Evolutionary conservation across 352 stramenopile genomes (phyloP).

Genomic region (Pythium utonaiense): DNA sequence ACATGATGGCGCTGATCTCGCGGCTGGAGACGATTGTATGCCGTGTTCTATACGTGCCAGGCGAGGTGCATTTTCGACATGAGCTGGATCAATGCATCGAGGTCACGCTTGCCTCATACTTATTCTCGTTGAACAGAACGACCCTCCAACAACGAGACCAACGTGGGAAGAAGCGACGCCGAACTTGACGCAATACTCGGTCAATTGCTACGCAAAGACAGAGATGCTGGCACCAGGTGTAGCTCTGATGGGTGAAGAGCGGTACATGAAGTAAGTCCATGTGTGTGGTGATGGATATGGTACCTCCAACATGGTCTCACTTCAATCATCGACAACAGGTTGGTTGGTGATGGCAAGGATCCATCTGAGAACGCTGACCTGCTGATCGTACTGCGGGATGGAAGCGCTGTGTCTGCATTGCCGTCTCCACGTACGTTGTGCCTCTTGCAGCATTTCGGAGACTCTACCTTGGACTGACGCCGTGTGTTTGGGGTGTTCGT

Average conservation of each 20-base stretch:
- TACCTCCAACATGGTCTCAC: background rate
- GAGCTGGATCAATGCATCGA: background rate
- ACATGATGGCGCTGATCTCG: conserved; percentile 88
- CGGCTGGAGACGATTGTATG: conserved; percentile 86
- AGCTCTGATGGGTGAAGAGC: conserved; percentile 43
- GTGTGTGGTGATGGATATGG: background rate
- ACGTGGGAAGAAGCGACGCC: conserved; percentile 37
- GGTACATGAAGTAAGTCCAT: conserved; percentile 51
- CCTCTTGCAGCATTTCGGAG: background rate
- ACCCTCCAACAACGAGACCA: conserved; percentile 72
- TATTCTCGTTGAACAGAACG: conserved; percentile 35
- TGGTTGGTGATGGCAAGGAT: conserved; percentile 55
- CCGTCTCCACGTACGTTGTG: conserved; percentile 26
- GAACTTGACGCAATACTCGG: conserved; percentile 79
- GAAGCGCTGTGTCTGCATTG: conserved; percentile 34
- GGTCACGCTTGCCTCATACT: background rate
- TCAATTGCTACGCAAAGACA: conserved; percentile 60
- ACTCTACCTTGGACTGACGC: background rate
- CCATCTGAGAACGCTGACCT: conserved; percentile 46
- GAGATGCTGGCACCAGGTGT: conserved; percentile 36
- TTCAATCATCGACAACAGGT: conserved; percentile 21
- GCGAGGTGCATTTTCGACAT: conserved; percentile 35
- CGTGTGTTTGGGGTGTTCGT: background rate
- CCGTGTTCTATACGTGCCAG: conserved; percentile 77
- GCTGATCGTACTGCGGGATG: conserved; percentile 65